Base-by-base conservation (phyloP, 2,329 filamentous ascomycete genomes). In the Cordyceps militaris region DNA sequence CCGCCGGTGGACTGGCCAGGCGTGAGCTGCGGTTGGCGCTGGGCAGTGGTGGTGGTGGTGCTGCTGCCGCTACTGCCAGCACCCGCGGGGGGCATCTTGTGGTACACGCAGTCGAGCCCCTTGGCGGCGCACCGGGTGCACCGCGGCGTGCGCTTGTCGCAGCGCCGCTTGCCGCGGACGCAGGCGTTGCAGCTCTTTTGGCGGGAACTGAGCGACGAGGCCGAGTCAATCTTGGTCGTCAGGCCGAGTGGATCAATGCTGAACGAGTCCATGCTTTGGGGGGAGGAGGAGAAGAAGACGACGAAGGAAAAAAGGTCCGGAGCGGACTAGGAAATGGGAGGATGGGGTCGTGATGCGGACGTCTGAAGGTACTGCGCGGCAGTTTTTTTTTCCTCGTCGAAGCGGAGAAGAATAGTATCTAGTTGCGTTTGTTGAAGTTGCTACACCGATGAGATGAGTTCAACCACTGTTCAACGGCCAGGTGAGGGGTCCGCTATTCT, bases 101-200 rank as follows among this genome's bases (percentile, higher is more conserved):
- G 70, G 58, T 79, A 78, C 28, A 74, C 64, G 63, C 75, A 78
- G 43, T 69, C 66, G 55, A 73, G 69, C 19, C 70, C 69, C 66
- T 74, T 76, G 63, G 70, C 71, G 4, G 67, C 67, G 63, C 75
- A 79, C 53, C 75, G 73, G 23, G 70, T 70, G 64, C 75, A 78
- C 47, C 67, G 66, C 16, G 76, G 76, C 9, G 66, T 67, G 47
- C 65, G 69, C 69, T 78, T 77, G 64, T 79, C 75, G 65, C 76
- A 79, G 59, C 75, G 71, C 51, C 76, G 70, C 65, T 79, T 79
- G 65, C 74, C 72, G 55, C 70, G 70, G 50, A 78, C 76, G 62
- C 76, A 79, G 55, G 74, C 71, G 61, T 78, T 75, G 69, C 76
- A 78, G 68, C 74, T 78, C 71, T 76, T 78, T 63, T 78, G 76